Evolutionary conservation across 441 rosid genomes (phyloP).

Genomic region (Pelargonium myrrhifolium): DNA sequence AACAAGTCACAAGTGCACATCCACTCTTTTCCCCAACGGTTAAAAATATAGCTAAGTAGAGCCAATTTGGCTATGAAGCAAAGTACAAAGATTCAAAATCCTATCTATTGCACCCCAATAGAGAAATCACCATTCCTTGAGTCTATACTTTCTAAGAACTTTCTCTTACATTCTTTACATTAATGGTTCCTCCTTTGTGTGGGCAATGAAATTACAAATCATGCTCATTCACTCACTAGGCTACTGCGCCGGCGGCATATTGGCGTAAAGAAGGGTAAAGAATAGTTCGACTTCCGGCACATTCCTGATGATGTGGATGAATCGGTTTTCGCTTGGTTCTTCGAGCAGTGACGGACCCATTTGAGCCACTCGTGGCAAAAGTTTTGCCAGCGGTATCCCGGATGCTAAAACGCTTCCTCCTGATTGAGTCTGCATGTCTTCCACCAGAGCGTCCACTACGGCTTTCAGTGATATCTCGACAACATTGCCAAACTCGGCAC

Average conservation of each 20-base stretch:
- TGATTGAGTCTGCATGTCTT: constrained; percentile 39
- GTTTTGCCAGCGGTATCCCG: constrained; percentile 67
- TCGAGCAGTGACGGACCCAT: constrained; percentile 38
- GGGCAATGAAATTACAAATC: constrained; percentile 15
- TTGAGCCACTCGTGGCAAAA: constrained; percentile 64
- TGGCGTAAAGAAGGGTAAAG: constrained; percentile 75
- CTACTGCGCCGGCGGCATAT: constrained; percentile 44
- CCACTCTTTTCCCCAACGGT: too few relatives aligned
- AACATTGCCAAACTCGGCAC: constrained; percentile 49
- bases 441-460: constrained; percentile 38
- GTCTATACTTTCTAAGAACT: too few relatives aligned
- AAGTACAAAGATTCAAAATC: too few relatives aligned
- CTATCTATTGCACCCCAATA: too few relatives aligned
- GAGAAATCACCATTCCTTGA: too few relatives aligned
- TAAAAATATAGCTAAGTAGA: too few relatives aligned
- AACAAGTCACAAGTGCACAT: too few relatives aligned
- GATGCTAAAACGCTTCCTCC: constrained; percentile 31
- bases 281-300: constrained; percentile 64
- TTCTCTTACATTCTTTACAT: background rate
- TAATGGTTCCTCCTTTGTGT: background rate
- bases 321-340: constrained; percentile 56
- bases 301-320: constrained; percentile 39
- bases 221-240: constrained; percentile 8
- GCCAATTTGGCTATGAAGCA: too few relatives aligned
- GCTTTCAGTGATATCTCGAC: constrained; percentile 46